Base-by-base conservation (phyloP, 2,329 filamentous ascomycete species). In the Sordariomycetes sp. region DNA sequence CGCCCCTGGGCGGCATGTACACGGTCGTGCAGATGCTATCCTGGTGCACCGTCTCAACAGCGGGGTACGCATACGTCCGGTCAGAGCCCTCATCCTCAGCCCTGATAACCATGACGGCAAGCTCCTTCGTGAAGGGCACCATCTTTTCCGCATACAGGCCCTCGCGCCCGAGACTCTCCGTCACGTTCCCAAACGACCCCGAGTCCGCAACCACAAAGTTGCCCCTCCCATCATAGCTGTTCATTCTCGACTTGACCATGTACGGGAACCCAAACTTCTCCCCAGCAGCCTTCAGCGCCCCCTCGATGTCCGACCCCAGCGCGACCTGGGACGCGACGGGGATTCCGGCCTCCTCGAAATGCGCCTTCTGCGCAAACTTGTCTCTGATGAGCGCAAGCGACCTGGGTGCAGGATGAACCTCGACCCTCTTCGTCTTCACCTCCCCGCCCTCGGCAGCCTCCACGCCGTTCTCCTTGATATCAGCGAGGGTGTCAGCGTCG, bases 21-120 rank as follows among this genome's bases (percentile, higher is more conserved):
- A 92, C 89, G 62, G 91, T 85, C 64, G 95, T 94, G 80, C 94
- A 97, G 64, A 99, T 90, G 66, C 85, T 94, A 70, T 97, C 89
- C 70, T 96, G 89, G 64, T 99, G 94, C 34, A 97, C 81, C 1
- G 92, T 97, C 74, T 99, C 94, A 1, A 96, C 91, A 0, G 86
- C 87, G 0, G 94, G 91, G 67, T 94, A 97, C 4, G 91, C 82
- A 35, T 90, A 74, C 13, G 80, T 69, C 15, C 68, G 68, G 15
- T 71, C 71, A 1, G 78, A 78, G 2, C 74, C 68, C 52, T 75
- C 72, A 62, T 95, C 84, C 66, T 91, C 87, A 0, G 89, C 95
- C 66, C 95, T 88, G 58, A 97, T 83, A 10, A 96, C 92, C 84
- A 97, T 96, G 62, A 96, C 91, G 5, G 94, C 89, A 56, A 97